phyloP scores from a whole-genome alignment of 2,329 filamentous ascomycete species.

The Trichoderma sp. region DNA sequence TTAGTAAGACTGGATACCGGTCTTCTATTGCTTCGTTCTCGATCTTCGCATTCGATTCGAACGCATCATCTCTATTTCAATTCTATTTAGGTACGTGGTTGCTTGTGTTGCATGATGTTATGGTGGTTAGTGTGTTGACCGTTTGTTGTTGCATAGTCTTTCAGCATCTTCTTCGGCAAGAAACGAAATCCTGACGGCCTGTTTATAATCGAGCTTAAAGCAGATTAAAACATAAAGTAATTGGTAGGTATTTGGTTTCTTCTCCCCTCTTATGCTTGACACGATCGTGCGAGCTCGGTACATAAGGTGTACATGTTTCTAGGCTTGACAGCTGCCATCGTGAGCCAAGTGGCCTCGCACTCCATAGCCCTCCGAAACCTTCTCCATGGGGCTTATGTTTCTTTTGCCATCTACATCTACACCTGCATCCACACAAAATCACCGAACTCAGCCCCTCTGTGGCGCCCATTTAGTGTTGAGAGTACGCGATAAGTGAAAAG shows the following conservation, averaged over 20 bases:
- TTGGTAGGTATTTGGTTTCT: background rate
- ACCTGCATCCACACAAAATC: background rate
- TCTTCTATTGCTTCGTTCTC: conserved; percentile 35
- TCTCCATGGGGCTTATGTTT: background rate
- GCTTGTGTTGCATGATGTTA: no score
- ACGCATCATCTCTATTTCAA: conserved; percentile 22
- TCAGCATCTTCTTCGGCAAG: conserved; percentile 10
- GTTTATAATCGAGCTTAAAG: conserved; percentile 8
- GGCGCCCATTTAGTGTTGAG: no score
- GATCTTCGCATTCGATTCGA: conserved; percentile 30
- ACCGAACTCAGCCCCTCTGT: background rate
- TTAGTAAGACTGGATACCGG: conserved; percentile 37
- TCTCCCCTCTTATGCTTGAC: no score
- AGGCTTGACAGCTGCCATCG: background rate
- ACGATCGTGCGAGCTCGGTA: background rate
- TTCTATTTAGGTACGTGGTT: background rate
- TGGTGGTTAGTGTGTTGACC: background rate
- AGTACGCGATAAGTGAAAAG: no score
- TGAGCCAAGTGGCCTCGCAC: background rate
- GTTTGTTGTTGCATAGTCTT: background rate
- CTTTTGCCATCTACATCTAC: background rate
- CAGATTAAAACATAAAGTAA: conserved; percentile 7
- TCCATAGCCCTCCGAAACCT: background rate
- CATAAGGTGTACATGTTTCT: background rate
- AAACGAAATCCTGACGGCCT: background rate